Percentiles rank a stretch among this genome's conserved stretches.
phyloP scores from a whole-genome alignment of 139 green algal genomes.

The Chlamydomonas schloesseri region DNA sequence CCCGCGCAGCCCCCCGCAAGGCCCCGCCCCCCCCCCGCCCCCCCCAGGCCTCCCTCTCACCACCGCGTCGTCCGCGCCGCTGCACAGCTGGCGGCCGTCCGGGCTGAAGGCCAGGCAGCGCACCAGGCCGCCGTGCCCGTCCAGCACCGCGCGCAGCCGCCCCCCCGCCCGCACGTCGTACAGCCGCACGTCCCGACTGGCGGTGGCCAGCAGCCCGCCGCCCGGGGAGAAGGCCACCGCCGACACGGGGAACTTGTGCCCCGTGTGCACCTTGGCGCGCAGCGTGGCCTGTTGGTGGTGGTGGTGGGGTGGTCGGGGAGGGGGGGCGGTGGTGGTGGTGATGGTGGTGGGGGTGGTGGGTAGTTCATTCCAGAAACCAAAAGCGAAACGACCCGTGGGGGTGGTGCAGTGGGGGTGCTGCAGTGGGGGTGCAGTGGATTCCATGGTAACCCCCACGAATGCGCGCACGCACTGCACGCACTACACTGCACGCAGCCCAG shows the following conservation, averaged over 20 bases:
- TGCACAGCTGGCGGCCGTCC: conserved; percentile 19
- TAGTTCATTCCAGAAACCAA: no score
- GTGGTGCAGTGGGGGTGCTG: no score
- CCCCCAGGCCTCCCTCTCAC: background rate
- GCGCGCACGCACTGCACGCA: no score
- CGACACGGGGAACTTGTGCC: background rate
- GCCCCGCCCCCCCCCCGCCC: no score
- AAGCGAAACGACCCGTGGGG: no score
- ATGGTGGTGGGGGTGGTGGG: background rate
- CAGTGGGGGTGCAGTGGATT: no score
- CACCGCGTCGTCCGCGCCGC: conserved; percentile 1
- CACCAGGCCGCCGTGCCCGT: conserved; percentile 35
- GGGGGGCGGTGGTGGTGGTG: background rate
- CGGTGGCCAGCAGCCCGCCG: conserved; percentile 9
- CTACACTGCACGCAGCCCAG: no score
- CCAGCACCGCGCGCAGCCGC: background rate
- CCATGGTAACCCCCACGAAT: no score
- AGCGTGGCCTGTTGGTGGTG: background rate
- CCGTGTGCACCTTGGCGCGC: background rate
- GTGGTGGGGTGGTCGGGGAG: background rate
- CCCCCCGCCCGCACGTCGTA: background rate
- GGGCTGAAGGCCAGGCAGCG: conserved; percentile 38
- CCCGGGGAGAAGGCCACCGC: background rate
- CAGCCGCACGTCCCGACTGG: conserved; percentile 10
- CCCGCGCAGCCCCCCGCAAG: no score